These are phyloP conservation scores for Senecio squalidus DNA, from an alignment of 140 eudicot genomes.

Conservation along the genomic window DNA sequence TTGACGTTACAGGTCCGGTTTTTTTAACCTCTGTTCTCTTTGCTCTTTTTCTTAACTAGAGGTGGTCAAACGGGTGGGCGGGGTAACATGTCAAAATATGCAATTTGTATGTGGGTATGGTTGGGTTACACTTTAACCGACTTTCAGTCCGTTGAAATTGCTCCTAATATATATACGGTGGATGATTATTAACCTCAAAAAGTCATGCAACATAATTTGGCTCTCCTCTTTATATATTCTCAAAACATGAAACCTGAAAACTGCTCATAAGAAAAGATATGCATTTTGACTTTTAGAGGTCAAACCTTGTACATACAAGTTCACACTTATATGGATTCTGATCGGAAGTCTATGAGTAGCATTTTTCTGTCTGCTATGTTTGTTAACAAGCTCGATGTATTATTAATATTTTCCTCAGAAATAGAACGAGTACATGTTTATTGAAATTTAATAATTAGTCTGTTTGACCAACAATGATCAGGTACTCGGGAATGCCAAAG, in stretches of 20 bases:
- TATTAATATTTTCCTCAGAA: background rate
- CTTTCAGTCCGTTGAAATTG: constrained; percentile 2
- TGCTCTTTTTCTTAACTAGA: background rate
- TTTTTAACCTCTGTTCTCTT: constrained; percentile 16
- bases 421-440: background rate
- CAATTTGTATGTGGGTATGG: background rate
- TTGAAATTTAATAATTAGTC: background rate
- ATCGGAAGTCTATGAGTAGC: background rate
- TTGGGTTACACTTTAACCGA: no score
- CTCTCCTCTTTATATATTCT: background rate
- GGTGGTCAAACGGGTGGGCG: background rate
- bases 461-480: constrained; percentile 22
- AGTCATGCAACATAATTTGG: no score
- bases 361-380: background rate
- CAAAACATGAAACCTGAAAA: constrained; percentile 1
- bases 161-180: no score
- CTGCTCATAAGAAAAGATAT: background rate
- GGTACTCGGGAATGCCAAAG: constrained; percentile 98
- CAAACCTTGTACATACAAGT: constrained; percentile 2
- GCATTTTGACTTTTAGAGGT: constrained; percentile 9
- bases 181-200: no score
- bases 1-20: constrained; percentile 83
- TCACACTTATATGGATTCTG: background rate
- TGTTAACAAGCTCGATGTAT: background rate
- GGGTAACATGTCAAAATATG: background rate